These are phyloP conservation scores for Fusarium hostae DNA, from an alignment of 2,329 filamentous ascomycete species.

Conservation along the genomic window DNA sequence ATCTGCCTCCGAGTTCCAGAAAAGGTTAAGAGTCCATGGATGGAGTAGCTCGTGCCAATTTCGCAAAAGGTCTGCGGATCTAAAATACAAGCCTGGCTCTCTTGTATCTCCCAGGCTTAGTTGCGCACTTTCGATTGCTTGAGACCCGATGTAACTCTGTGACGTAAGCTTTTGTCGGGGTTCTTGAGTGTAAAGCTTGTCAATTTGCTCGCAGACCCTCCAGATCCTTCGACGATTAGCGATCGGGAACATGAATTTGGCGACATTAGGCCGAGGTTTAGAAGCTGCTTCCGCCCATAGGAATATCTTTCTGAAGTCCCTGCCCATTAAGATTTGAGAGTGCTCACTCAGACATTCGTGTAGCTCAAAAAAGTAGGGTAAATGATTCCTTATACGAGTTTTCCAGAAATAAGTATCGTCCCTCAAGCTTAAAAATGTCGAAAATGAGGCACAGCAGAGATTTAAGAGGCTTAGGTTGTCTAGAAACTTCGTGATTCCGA, in stretches of 20 bases:
- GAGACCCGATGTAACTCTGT: rapidly evolving
- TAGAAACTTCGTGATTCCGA: not conserved
- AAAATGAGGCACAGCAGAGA: not conserved
- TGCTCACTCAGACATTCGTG: not conserved
- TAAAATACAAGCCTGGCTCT: not conserved
- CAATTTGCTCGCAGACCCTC: not conserved
- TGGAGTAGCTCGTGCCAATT: rapidly evolving
- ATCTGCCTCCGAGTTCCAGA: not conserved
- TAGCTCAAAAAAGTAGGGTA: not conserved
- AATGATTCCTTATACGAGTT: not conserved
- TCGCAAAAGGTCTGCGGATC: rapidly evolving
- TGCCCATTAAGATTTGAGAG: rapidly evolving
- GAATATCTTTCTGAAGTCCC: not conserved
- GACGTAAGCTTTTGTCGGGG: not conserved
- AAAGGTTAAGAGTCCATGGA: not conserved
- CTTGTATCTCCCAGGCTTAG: not conserved
- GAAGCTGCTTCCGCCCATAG: not conserved
- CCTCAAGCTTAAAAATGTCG: not conserved
- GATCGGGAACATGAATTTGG: not conserved
- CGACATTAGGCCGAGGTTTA: not conserved
- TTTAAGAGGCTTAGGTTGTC: not conserved
- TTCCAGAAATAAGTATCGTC: not conserved
- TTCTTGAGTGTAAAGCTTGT: not conserved
- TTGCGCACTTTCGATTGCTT: not conserved
- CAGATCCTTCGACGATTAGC: not conserved